Evolutionary conservation across 352 stramenopile genomes (phyloP).

Genomic region (Pythium plurisporium): DNA sequence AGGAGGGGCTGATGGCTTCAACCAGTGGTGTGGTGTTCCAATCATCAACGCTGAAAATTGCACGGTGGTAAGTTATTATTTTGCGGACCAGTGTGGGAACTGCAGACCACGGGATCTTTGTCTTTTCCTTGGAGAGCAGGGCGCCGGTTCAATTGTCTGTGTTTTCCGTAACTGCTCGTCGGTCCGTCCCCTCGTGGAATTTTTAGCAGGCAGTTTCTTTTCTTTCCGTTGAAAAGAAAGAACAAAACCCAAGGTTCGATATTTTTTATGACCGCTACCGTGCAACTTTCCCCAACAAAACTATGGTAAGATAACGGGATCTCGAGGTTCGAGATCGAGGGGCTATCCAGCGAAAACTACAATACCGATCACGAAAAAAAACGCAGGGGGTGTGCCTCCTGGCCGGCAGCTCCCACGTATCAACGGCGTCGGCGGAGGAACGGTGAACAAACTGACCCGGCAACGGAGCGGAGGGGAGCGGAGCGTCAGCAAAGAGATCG

Average conservation of each 20-base stretch:
- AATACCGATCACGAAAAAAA: too few species aligned
- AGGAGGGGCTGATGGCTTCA: too few species aligned
- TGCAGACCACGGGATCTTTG: background rate
- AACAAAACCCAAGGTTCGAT: constrained; percentile 13
- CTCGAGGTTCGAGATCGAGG: too few species aligned
- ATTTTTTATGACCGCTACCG: constrained; percentile 1
- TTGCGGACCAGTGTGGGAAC: too few species aligned
- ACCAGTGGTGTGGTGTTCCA: background rate
- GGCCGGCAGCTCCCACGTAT: too few species aligned
- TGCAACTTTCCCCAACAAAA: background rate
- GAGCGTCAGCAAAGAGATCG: too few species aligned
- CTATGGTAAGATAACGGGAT: background rate
- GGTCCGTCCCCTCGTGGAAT: background rate
- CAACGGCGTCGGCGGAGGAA: too few species aligned
- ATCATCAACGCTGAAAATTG: too few species aligned
- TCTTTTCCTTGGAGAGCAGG: background rate
- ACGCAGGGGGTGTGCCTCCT: too few species aligned
- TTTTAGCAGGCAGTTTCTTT: constrained; percentile 17
- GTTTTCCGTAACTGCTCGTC: constrained; percentile 16
- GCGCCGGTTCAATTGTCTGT: constrained; percentile 7
- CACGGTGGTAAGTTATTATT: background rate
- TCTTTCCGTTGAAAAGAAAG: constrained; percentile 23
- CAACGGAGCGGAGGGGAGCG: too few species aligned
- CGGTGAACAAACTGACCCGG: too few species aligned
- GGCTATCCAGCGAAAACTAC: too few species aligned